Percentiles rank a stretch among this genome's conserved stretches.
These are phyloP conservation scores for Termitomyces sp. DNA, from an alignment of 768 basidiomycete species.

Conservation along the genomic window DNA sequence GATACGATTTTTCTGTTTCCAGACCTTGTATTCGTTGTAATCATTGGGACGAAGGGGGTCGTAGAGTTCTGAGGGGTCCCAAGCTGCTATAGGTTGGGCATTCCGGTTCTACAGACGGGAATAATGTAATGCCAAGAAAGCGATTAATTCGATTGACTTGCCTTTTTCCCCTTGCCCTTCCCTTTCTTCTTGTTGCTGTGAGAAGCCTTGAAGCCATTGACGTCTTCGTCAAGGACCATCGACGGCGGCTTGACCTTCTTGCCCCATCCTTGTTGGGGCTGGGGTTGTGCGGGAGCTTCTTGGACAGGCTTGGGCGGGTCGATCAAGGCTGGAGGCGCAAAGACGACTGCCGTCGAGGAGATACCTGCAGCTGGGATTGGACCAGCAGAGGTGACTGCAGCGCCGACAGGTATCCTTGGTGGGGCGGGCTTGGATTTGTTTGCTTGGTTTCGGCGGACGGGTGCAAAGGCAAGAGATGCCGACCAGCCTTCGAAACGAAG, in stretches of 20 bases:
- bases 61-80: slow-evolving; percentile 81
- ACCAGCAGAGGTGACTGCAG: slow-evolving; percentile 45
- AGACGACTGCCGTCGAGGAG: slow-evolving; percentile 61
- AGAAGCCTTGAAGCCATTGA: slow-evolving; percentile 75
- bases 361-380: neutral
- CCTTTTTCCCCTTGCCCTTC: slow-evolving; percentile 63
- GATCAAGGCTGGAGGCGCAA: slow-evolving; percentile 64
- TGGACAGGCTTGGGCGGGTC: slow-evolving; percentile 30
- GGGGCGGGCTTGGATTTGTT: slow-evolving; percentile 58
- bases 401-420: slow-evolving; percentile 60
- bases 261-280: slow-evolving; percentile 72
- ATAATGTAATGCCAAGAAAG: slow-evolving; percentile 6
- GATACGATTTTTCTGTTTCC: slow-evolving; percentile 74
- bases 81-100: slow-evolving; percentile 47
- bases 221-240: slow-evolving; percentile 86
- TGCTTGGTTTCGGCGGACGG: slow-evolving; percentile 60
- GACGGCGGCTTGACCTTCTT: slow-evolving; percentile 89
- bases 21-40: slow-evolving; percentile 84
- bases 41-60: slow-evolving; percentile 85
- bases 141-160: slow-evolving; percentile 24
- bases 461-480: slow-evolving; percentile 85
- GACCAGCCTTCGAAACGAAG: slow-evolving; percentile 71
- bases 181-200: slow-evolving; percentile 58
- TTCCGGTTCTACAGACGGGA: slow-evolving; percentile 54
- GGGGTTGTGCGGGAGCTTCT: slow-evolving; percentile 23